phyloP scores from a whole-genome alignment of 345 rosid species.

The Rhodamnia rubescens region DNA sequence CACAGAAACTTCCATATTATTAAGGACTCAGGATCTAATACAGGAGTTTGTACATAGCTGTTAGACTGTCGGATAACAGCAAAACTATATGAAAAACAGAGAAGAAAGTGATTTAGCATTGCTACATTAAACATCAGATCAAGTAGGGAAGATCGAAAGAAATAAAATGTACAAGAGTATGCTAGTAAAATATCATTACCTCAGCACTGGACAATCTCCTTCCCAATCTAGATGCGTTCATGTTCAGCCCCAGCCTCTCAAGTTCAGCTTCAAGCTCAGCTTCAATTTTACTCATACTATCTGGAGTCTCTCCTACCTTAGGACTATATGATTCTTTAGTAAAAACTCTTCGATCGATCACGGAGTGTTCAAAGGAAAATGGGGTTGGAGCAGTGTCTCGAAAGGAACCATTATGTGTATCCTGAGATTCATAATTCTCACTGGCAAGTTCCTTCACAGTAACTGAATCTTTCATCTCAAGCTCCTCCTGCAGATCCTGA shows the following conservation, averaged over 20 bases:
- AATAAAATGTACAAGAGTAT: not conserved
- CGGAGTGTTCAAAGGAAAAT: constrained; percentile 2
- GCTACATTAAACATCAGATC: not conserved
- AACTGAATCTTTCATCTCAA: constrained; percentile 55
- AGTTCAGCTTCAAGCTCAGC: constrained; percentile 98
- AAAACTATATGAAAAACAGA: not conserved
- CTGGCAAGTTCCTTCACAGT: constrained; percentile 42
- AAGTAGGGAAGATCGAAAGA: not conserved
- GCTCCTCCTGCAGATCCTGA: constrained; percentile 71
- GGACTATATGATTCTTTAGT: constrained; percentile 15
- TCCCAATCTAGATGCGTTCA: constrained; percentile 31
- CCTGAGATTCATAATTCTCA: constrained; percentile 31
- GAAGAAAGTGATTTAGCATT: not conserved
- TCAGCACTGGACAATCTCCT: constrained; percentile 33
- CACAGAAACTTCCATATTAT: not conserved
- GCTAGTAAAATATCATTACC: constrained; percentile 21
- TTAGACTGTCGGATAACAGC: not conserved
- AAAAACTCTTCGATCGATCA: constrained; percentile 5
- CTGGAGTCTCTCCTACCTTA: constrained; percentile 27
- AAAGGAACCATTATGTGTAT: constrained; percentile 14
- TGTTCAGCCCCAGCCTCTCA: constrained; percentile 70
- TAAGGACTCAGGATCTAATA: not conserved
- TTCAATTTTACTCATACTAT: constrained; percentile 67
- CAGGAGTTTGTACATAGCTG: not conserved
- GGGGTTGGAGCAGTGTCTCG: constrained; percentile 7